phyloP scores from a whole-genome alignment of 768 basidiomycete species.

The Mrakia blollopis region DNA sequence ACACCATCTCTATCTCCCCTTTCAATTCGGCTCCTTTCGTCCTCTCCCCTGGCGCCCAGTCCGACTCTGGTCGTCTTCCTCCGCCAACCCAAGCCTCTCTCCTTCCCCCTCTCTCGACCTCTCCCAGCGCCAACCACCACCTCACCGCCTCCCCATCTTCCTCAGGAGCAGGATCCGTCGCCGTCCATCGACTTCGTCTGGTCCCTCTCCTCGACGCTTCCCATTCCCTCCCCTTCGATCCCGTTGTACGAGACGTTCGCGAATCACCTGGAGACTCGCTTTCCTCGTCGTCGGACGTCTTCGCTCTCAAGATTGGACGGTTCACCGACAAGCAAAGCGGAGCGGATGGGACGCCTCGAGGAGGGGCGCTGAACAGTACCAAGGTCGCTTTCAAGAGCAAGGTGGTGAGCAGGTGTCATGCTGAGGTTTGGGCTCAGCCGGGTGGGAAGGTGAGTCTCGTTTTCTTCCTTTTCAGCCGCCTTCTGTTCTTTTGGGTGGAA shows the following conservation, averaged over 20 bases:
- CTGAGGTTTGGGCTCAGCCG: slow-evolving; percentile 76
- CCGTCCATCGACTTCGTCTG: slow-evolving; percentile 50
- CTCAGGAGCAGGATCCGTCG: not conserved
- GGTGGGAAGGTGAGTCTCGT: slow-evolving; percentile 45
- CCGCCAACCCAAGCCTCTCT: not conserved
- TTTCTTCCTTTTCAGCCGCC: too few species aligned
- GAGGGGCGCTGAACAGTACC: slow-evolving; percentile 54
- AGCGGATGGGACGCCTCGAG: slow-evolving; percentile 41
- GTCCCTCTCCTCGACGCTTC: slow-evolving; percentile 91
- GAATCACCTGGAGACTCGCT: slow-evolving; percentile 50
- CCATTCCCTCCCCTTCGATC: slow-evolving; percentile 83
- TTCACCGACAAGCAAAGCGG: slow-evolving; percentile 65
- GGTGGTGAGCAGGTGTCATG: slow-evolving; percentile 89
- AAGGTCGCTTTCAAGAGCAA: slow-evolving; percentile 94
- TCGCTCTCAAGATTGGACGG: slow-evolving; percentile 72
- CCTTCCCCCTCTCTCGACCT: not conserved
- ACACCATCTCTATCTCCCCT: not conserved
- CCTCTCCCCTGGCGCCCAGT: not conserved
- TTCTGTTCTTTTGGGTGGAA: too few species aligned
- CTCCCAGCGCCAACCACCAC: not conserved
- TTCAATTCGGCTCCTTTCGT: not conserved
- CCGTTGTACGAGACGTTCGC: slow-evolving; percentile 77
- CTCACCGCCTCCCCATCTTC: not conserved
- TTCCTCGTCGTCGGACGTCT: slow-evolving; percentile 31
- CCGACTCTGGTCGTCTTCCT: too few species aligned